A percentile compares a stretch with the other conserved stretches of the same genome.
Conservation (phyloP, 2,329 filamentous ascomycete genomes). For the Tolypocladium capitatum region DNA sequence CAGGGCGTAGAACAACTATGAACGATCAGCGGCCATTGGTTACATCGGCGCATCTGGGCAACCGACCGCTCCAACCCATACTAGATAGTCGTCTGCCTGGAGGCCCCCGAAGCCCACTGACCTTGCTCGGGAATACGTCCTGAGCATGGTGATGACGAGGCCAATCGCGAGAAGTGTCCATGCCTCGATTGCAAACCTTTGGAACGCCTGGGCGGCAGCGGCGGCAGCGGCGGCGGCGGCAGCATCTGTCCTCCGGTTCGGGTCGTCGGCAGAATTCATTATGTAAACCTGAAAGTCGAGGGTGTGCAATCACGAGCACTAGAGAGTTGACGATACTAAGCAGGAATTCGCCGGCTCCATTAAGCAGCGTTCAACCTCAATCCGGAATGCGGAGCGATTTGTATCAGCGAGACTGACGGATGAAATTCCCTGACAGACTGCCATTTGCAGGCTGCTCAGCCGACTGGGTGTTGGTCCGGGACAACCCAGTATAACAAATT, state of each 20-base stretch:
- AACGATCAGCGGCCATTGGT: not conserved
- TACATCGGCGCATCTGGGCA: not conserved
- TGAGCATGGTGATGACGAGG: conserved; percentile 33
- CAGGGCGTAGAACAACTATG: conserved; percentile 34
- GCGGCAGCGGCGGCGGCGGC: conserved; percentile 11
- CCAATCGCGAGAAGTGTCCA: conserved; percentile 36
- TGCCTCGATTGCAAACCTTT: conserved; percentile 16
- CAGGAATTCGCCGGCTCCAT: not conserved
- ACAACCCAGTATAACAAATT: not conserved
- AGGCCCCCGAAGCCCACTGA: conserved; percentile 36
- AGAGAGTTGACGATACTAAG: not conserved
- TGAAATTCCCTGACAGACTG: not conserved
- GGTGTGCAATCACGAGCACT: not conserved
- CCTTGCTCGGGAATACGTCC: conserved; percentile 34
- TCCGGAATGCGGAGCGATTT: not conserved
- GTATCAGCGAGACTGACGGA: too few species aligned
- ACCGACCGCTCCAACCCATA: conserved; percentile 37
- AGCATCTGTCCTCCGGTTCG: conserved; percentile 9
- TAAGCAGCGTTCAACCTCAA: not conserved
- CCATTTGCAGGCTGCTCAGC: not conserved
- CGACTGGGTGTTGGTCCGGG: not conserved
- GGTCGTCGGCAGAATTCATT: conserved; percentile 1
- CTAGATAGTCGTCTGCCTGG: conserved; percentile 45
- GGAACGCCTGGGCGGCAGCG: conserved; percentile 10
- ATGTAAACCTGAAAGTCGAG: not conserved